Evolutionary conservation across 345 rosid species (phyloP).

Genomic region (Cardiospermum halicacabum): DNA sequence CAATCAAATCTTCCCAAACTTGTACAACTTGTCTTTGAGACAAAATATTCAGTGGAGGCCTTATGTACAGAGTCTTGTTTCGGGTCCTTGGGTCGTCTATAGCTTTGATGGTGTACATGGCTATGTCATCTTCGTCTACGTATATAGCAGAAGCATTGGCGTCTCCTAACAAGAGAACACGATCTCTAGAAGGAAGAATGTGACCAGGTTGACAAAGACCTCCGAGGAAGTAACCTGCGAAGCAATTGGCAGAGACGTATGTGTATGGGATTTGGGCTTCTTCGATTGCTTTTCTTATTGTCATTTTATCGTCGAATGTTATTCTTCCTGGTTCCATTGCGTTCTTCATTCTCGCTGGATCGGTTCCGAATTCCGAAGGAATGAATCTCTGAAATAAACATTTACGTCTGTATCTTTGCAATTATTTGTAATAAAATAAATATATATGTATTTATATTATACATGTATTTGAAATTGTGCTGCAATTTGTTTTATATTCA

Average conservation of each 20-base stretch:
- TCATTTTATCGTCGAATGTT: conserved; percentile 59
- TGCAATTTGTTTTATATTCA: too few species aligned
- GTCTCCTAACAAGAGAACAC: conserved; percentile 40
- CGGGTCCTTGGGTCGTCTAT: conserved; percentile 43
- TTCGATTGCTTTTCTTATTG: conserved; percentile 41
- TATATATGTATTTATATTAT: too few species aligned
- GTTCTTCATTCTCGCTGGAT: conserved; percentile 43
- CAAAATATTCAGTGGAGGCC: conserved; percentile 43
- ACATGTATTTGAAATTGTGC: too few species aligned
- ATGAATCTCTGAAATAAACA: conserved; percentile 36
- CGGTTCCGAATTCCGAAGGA: conserved; percentile 58
- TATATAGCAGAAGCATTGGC: conserved; percentile 41
- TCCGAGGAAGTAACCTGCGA: conserved; percentile 53
- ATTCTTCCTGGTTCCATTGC: conserved; percentile 54
- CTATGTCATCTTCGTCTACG: conserved; percentile 59
- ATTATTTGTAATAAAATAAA: too few species aligned
- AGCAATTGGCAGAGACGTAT: conserved; percentile 52
- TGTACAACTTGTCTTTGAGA: conserved; percentile 45
- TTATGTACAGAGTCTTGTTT: conserved; percentile 44
- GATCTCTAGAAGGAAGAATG: conserved; percentile 44
- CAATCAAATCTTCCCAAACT: conserved; percentile 54
- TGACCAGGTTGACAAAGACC: conserved; percentile 49
- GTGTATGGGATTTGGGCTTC: conserved; percentile 45
- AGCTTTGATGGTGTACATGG: conserved; percentile 34
- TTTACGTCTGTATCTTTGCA: too few species aligned